Percentiles rank a stretch among this genome's conserved stretches.
These are phyloP conservation scores for Striga asiatica DNA, from an alignment of 257 asterid genomes.

Conservation along the genomic window DNA sequence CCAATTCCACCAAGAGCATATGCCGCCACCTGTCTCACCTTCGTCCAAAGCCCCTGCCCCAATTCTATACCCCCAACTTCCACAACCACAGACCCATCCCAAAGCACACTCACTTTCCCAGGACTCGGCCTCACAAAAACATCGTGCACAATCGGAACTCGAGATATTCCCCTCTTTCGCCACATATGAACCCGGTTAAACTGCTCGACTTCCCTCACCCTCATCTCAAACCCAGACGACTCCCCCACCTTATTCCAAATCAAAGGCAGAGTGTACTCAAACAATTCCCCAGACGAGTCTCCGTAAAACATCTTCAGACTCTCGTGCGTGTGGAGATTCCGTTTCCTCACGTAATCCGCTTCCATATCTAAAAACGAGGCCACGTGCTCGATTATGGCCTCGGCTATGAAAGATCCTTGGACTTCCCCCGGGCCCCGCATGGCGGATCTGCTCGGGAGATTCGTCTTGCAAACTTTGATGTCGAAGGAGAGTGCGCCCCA, in stretches of 20 bases:
- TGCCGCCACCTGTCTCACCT: conserved; percentile 60
- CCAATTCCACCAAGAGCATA: conserved; percentile 40
- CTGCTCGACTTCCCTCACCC: conserved; percentile 23
- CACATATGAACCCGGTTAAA: conserved; percentile 36
- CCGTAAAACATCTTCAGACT: conserved; percentile 39
- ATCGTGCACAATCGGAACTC: conserved; percentile 43
- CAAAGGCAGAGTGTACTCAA: conserved; percentile 42
- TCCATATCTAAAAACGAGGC: conserved; percentile 39
- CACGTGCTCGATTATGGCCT: conserved; percentile 53
- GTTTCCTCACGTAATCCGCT: conserved; percentile 36
- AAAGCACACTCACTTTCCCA: conserved; percentile 59
- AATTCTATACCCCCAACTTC: conserved; percentile 77
- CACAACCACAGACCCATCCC: conserved; percentile 59
- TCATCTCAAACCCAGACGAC: conserved; percentile 28
- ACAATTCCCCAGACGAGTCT: conserved; percentile 20
- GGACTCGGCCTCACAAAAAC: conserved; percentile 32
- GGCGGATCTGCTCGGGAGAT: conserved; percentile 47
- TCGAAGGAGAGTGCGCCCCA: conserved; percentile 67
- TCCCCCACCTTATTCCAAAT: conserved; percentile 51
- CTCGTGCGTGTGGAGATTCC: conserved; percentile 49
- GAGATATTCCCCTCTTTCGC: conserved; percentile 62
- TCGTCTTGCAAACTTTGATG: conserved; percentile 62
- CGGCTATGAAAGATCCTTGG: conserved; percentile 65
- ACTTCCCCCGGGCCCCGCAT: conserved; percentile 81
- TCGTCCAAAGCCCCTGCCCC: conserved; percentile 81